Base-by-base conservation (phyloP, 1,139 yeast species). In the Debaryomycetaceae sp. region DNA sequence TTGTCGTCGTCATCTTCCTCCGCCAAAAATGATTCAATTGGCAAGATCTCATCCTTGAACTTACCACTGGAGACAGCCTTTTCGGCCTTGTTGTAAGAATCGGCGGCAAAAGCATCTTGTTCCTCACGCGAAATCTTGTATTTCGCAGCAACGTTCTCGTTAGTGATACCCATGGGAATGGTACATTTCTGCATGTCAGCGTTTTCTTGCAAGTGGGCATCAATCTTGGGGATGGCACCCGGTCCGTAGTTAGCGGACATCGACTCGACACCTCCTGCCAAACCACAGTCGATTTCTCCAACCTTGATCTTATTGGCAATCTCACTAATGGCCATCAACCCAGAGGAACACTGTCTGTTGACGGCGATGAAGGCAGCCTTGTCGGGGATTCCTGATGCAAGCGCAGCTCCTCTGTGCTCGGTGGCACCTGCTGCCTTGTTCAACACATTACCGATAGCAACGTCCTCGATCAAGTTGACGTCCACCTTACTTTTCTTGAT, bases 331-430 rank as follows among this genome's bases (percentile, higher is more conserved):
- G 97, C 95, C 78, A 90, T 87, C 57, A 91, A 75, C 40, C 97
- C 97, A 3, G 96, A 87, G 7, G 97, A 88, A 68, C 98, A 91
- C 68, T 89, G 97, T 70, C 98, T 83, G 75, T 91, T 91, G 54
- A 91, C 59, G 27, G 96, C 93, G 56, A 83, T 72, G 56, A 91
- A 87, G 11, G 96, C 91, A 30, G 85, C 76, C 6, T 83, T 68
- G 60, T 72, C 60, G 49, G 79, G 79, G 49, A 74, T 67, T 52
- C 78, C 78, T 24, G 78, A 75, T 42, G 78, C 72, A 55, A 74
- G 71, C 47, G 65, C 56, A 43, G 79, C 97, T 43, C 96, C 97
- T 60, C 95, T 78, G 68, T 88, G 96, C 68, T 89, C 97, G 47
- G 85, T 84, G 46, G 91, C 95, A 60, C 97, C 97, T 38, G 96